These are phyloP conservation scores for Fraxinus albicans DNA, from an alignment of 305 asterid genomes.

Conservation along the genomic window DNA sequence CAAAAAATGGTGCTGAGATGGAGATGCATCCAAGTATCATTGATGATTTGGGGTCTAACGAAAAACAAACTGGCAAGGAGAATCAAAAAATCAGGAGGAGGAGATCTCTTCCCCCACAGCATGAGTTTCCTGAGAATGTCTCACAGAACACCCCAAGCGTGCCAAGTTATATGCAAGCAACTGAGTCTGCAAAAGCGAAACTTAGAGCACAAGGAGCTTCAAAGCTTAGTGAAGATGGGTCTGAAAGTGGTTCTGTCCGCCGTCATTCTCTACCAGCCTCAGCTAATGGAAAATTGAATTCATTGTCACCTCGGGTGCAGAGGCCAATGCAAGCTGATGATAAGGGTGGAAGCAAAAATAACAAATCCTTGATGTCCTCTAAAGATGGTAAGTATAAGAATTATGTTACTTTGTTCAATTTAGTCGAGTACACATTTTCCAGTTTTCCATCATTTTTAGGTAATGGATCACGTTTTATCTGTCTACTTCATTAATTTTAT, in stretches of 20 bases:
- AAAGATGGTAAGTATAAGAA: conserved; percentile 63
- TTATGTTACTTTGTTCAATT: neutral
- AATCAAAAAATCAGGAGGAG: conserved; percentile 60
- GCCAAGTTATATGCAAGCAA: conserved; percentile 94
- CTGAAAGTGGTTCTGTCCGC: conserved; percentile 54
- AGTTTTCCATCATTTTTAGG: neutral
- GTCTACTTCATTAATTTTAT: neutral
- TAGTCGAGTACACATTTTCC: neutral
- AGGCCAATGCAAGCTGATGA: conserved; percentile 69
- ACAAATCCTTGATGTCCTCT: conserved; percentile 50
- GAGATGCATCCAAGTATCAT: conserved; percentile 33
- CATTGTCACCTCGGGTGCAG: conserved; percentile 75
- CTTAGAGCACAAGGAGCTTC: conserved; percentile 76
- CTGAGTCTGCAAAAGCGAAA: conserved; percentile 89
- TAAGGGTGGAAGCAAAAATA: conserved; percentile 60
- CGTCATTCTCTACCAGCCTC: conserved; percentile 87
- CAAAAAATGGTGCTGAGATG: conserved; percentile 43
- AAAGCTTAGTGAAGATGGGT: conserved; percentile 51
- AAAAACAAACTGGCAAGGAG: conserved; percentile 62
- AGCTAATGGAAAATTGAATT: conserved; percentile 59
- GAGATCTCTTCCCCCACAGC: conserved; percentile 74
- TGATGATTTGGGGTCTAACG: conserved; percentile 53
- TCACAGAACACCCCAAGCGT: conserved; percentile 67
- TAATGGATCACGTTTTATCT: neutral
- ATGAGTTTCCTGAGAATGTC: conserved; percentile 68